These are phyloP conservation scores for Vicia sativa DNA, from an alignment of 306 rosid genomes.

Conservation along the genomic window DNA sequence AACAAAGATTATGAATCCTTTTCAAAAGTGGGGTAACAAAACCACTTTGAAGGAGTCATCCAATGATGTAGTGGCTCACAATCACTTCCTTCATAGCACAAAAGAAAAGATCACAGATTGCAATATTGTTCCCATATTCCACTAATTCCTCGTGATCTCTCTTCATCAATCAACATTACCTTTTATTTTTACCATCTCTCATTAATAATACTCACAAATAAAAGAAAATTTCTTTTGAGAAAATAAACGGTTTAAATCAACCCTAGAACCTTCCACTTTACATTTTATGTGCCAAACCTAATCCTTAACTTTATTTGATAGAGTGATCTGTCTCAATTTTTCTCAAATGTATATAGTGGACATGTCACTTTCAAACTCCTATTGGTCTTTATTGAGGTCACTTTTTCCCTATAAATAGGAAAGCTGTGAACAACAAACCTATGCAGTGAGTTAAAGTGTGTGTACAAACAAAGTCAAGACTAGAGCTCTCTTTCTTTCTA, in stretches of 20 bases:
- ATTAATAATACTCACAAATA: not conserved
- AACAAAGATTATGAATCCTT: constrained; percentile 7
- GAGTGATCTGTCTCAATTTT: constrained; percentile 43
- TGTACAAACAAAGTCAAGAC: not conserved
- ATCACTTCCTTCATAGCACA: constrained; percentile 5
- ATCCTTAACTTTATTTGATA: constrained; percentile 43
- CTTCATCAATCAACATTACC: constrained; percentile 11
- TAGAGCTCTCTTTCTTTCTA: constrained; percentile 27
- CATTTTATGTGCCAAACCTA: constrained; percentile 41
- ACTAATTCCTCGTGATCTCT: constrained; percentile 9
- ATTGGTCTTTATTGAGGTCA: constrained; percentile 24
- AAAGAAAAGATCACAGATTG: not conserved
- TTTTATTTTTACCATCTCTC: not conserved
- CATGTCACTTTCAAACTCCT: constrained; percentile 41
- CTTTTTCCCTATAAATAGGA: constrained; percentile 61
- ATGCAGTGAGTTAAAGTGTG: constrained; percentile 38
- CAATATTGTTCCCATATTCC: constrained; percentile 14
- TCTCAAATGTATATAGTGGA: constrained; percentile 41
- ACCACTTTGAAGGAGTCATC: constrained; percentile 3
- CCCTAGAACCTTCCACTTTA: constrained; percentile 8
- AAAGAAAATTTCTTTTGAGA: not conserved
- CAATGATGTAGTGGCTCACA: constrained; percentile 9
- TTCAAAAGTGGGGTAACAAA: constrained; percentile 5
- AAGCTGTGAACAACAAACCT: constrained; percentile 45
- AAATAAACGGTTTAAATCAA: not conserved